These are phyloP conservation scores for Tetrahymena elliotti DNA, from an alignment of 73 alveolate species.

Conservation along the genomic window DNA sequence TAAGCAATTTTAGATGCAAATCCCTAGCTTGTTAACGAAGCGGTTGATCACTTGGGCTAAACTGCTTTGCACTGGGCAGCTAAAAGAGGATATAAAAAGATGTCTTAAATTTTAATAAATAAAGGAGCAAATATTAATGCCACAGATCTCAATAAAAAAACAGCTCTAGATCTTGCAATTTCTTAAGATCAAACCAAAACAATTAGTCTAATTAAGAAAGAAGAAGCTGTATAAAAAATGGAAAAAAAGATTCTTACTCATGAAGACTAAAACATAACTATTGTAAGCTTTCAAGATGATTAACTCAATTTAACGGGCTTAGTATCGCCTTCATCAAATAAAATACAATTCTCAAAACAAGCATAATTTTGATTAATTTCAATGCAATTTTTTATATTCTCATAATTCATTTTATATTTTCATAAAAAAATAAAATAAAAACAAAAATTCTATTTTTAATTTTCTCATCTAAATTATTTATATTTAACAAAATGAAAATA, in stretches of 20 bases:
- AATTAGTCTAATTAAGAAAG: not conserved
- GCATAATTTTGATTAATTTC: not conserved
- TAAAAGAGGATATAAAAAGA: not conserved
- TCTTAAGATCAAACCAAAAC: not conserved
- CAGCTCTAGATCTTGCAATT: not conserved
- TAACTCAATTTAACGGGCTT: not conserved
- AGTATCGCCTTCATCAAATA: not conserved
- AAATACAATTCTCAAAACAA: not conserved
- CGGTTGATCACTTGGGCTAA: not conserved
- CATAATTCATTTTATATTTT: too few species aligned
- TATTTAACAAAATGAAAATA: too few species aligned
- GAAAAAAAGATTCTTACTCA: not conserved
- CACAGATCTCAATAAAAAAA: not conserved
- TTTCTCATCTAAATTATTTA: too few species aligned
- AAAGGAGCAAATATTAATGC: not conserved
- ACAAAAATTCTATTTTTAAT: too few species aligned
- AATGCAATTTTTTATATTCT: too few species aligned
- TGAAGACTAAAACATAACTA: not conserved
- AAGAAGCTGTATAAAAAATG: not conserved
- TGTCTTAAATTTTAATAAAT: not conserved
- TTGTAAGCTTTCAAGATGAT: not conserved
- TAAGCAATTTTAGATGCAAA: not conserved
- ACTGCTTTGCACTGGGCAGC: slow-evolving; percentile 1
- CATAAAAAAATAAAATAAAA: too few species aligned
- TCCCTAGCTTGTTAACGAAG: not conserved